Evolutionary conservation across 768 basidiomycete genomes (phyloP), one percentile per base, ranked within the genome.

Genomic region (Amylocystis lapponica): DNA sequence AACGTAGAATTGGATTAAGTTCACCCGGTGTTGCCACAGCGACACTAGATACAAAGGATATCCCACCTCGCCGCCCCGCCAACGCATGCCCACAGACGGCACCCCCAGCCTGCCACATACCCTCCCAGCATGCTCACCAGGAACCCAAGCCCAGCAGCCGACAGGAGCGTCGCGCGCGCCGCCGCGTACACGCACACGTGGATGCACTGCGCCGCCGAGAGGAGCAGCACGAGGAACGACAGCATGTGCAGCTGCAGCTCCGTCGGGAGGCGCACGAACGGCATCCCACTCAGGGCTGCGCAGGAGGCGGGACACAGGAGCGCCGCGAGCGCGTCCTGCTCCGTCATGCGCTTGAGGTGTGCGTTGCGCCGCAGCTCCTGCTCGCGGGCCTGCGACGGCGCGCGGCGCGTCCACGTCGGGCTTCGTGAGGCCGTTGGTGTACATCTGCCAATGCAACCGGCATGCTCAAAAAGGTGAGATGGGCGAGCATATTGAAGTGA

Each of bases 241-340:
- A 84, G 67, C 27, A 80, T 73, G 55, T 78, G 56, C 10, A 76
- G 69, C 43, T 75, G 72, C 6, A 85, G 61, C 56, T 85, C 83
- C 8, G 58, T 59, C 3, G 83, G 83, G 11, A 85, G 60, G 16
- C 48, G 27, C 21, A 54, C 48, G 52, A 76, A 72, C 6, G 65
- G 58, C 46, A 66, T n/a, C n/a, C n/a, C n/a, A n/a, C n/a, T n/a
- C n/a, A 67, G 23, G 54, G 22, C 5, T 55, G 47, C n/a, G n/a
- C n/a, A n/a, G n/a, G n/a, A n/a, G n/a, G n/a, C n/a, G n/a, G n/a
- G n/a, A n/a, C n/a, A 74, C 22, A 65, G 64, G 33, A 84, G 64
- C 11, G 83, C 67, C 1, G 55, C 45, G 1, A 82, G 51, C 0
- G 82, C 76, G 33, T 81, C 72, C 12, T 45, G 52, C 56, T 68